Percentiles rank a stretch among this genome's conserved stretches.
Evolutionary conservation across 331 rosid species (phyloP).

Genomic region (Quercus phellos): DNA sequence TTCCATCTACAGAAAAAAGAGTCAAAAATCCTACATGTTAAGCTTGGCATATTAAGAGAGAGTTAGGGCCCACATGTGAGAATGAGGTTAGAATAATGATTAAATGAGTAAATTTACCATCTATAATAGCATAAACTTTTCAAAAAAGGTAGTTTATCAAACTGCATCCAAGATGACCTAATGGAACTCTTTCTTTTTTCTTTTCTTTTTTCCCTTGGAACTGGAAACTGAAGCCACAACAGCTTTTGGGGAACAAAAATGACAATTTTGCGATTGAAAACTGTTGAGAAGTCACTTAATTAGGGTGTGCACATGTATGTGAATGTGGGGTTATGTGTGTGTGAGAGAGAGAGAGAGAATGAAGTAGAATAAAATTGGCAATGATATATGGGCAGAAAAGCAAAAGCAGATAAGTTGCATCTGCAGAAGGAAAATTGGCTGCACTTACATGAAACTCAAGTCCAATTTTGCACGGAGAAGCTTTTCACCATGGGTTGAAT

Average conservation of each 20-base stretch:
- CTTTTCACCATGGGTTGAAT: constrained; percentile 79
- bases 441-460: constrained; percentile 86
- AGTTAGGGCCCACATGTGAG: no score
- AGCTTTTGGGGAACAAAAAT: not conserved
- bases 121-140: no score
- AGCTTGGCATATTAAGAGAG: no score
- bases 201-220: not conserved
- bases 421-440: not conserved
- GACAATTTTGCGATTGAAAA: not conserved
- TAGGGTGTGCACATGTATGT: not conserved
- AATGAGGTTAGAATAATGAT: no score
- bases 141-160: no score
- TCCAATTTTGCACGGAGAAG: constrained; percentile 98
- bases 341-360: not conserved
- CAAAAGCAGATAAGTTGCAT: not conserved
- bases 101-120: no score
- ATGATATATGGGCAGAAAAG: not conserved
- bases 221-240: not conserved
- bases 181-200: not conserved
- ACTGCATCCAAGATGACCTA: not conserved
- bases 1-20: no score
- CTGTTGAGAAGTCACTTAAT: not conserved
- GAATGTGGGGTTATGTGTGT: no score
- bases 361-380: not conserved
- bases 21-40: no score